These are phyloP conservation scores for Exophiala sideris DNA, from an alignment of 2,329 filamentous ascomycete genomes.

Conservation along the genomic window DNA sequence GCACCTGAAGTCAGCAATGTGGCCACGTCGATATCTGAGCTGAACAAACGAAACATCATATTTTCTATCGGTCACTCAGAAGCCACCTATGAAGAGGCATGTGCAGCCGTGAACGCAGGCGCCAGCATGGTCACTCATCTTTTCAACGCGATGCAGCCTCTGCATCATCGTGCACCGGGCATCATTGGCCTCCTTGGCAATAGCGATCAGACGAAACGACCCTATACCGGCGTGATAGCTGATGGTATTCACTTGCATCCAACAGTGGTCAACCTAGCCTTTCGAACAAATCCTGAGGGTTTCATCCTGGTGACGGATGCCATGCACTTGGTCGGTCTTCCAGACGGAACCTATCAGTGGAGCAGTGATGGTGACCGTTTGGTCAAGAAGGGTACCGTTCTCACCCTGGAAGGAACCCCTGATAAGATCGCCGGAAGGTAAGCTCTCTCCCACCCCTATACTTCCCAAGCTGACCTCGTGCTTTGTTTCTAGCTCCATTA, in stretches of 20 bases:
- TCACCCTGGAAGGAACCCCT: conserved; percentile 48
- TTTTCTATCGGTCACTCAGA: conserved; percentile 51
- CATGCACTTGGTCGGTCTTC: conserved; percentile 52
- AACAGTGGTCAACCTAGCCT: conserved; percentile 46
- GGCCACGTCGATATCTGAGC: conserved; percentile 51
- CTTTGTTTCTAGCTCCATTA: conserved; percentile 65
- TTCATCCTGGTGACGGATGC: conserved; percentile 53
- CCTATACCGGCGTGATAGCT: conserved; percentile 52
- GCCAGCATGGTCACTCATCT: conserved; percentile 87
- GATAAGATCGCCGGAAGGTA: not conserved
- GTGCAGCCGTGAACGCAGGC: conserved; percentile 65
- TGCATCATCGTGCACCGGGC: conserved; percentile 86
- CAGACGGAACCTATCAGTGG: conserved; percentile 50
- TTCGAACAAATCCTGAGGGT: conserved; percentile 74
- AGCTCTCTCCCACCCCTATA: too few species aligned
- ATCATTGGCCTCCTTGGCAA: conserved; percentile 79
- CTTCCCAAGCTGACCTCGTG: conserved; percentile 53
- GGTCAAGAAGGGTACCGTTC: conserved; percentile 47
- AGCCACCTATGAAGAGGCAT: conserved; percentile 58
- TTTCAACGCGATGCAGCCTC: conserved; percentile 87
- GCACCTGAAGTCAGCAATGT: conserved; percentile 29
- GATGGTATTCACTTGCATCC: conserved; percentile 55
- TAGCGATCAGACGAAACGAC: conserved; percentile 29
- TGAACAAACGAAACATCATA: conserved; percentile 53
- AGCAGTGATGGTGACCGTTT: conserved; percentile 52